Base-by-base conservation (phyloP, 2,329 filamentous ascomycete species). In the Diaporthe vaccinii region DNA sequence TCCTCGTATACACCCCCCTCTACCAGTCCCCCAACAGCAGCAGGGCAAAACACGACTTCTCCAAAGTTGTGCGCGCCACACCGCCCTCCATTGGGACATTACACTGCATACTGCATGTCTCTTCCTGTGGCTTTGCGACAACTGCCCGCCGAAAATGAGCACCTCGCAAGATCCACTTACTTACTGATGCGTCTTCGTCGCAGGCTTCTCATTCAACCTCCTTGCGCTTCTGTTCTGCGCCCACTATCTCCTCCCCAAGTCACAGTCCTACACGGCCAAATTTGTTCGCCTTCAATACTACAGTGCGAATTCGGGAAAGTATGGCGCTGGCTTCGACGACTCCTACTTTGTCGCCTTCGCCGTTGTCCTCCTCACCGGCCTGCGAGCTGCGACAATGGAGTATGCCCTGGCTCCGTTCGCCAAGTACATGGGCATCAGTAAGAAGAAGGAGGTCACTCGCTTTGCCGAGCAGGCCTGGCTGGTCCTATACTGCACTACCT, bases 391-490 rank as follows among this genome's bases (percentile, higher is more conserved):
- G 71, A 88, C 91, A 74, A 97, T 98, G 91, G 96, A 98, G 82
- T 97, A 98, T 85, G 80, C 97, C 17, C 89, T 98, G 70, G 91
- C 91, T 28, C 97, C 96, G 9, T 85, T 97, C 74, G 96, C 94
- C 58, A 92, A 91, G 78, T 86, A 88, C 65, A 89, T 90, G 77
- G 96, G 96, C 49, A 90, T 98, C 79, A 89, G 89, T 79, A 94
- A 93, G 81, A 89, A 88, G 82, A 98, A 98, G 86, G 91, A 92
- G 62, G 87, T 93, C 76, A 91, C 94, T 67, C 91, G 97, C 75
- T 98, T 98, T 85, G 95, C 95, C 77, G 97, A 99, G 86, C 97
- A 99, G 86, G 95, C 93, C 62, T 98, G 96, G 95, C 88, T 98
- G 82, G 86, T 97, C 74, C 84, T 97, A 59, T 98, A 98, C 86